Conservation (phyloP, 495 filamentous ascomycete genomes). For the Gamarada debralockiae region DNA sequence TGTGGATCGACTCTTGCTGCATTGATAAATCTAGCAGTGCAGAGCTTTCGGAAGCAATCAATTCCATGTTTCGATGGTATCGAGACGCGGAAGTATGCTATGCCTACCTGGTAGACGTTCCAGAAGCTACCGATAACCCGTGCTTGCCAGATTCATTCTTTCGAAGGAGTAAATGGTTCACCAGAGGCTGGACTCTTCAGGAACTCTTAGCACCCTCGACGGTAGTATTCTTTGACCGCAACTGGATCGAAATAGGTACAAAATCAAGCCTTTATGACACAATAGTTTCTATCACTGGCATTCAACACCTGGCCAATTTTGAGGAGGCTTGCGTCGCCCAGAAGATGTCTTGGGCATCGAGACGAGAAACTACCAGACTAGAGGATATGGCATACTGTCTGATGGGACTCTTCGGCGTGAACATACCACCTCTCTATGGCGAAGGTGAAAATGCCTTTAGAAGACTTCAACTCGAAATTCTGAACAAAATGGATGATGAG, state of each 20-base stretch:
- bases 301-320: slow-evolving; percentile 4
- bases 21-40: slow-evolving; percentile 42
- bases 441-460: slow-evolving; percentile 12
- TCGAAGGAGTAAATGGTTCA: slow-evolving; percentile 7
- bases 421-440: slow-evolving; percentile 13
- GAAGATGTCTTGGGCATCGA: slow-evolving; percentile 10
- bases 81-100: too few species aligned
- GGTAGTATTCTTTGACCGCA: slow-evolving; percentile 4
- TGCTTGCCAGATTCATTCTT: too few species aligned
- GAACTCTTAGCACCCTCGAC: neutral
- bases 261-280: slow-evolving; percentile 4
- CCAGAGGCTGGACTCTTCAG: too few species aligned
- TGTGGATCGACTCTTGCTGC: slow-evolving; percentile 45
- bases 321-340: slow-evolving; percentile 4
- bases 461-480: slow-evolving; percentile 12
- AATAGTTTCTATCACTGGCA: slow-evolving; percentile 6
- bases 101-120: too few species aligned
- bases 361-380: slow-evolving; percentile 4
- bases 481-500: slow-evolving; percentile 13
- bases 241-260: slow-evolving; percentile 10
- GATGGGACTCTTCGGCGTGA: slow-evolving; percentile 13
- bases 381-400: slow-evolving; percentile 17
- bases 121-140: too few species aligned
- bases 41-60: too few species aligned
- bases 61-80: too few species aligned